Evolutionary conservation across 2,329 filamentous ascomycete genomes (phyloP).

Genomic region (Graphilbum sp.): DNA sequence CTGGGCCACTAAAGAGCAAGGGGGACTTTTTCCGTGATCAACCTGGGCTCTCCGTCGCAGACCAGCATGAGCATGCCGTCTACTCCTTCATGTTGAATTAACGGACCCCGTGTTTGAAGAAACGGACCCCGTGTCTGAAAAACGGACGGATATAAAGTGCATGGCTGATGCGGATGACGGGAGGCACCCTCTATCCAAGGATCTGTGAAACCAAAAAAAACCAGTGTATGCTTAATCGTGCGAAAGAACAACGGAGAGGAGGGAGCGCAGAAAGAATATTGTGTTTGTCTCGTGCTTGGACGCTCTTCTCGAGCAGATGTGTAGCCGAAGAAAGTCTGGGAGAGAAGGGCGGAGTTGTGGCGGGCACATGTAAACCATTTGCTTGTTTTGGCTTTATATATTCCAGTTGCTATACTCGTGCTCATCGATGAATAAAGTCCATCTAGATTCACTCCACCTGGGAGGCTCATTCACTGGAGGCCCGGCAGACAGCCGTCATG

Average conservation of each 20-base stretch:
- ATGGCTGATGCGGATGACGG: not conserved
- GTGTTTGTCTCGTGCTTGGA: not conserved
- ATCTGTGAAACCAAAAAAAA: not conserved
- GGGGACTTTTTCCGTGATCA: too few species aligned
- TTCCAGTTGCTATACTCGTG: not conserved
- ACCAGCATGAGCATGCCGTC: not conserved
- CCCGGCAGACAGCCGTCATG: too few species aligned
- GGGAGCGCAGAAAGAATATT: too few species aligned
- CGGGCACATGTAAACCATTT: slow-evolving; percentile 5
- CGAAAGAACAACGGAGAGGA: too few species aligned
- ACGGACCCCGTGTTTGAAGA: too few species aligned
- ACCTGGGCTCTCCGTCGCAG: too few species aligned
- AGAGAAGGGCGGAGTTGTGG: slow-evolving; percentile 3
- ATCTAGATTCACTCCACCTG: too few species aligned
- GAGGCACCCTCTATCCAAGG: not conserved
- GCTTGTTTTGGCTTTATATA: not conserved
- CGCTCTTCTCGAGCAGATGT: too few species aligned
- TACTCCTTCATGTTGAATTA: too few species aligned
- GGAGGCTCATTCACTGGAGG: too few species aligned
- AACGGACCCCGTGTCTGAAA: too few species aligned
- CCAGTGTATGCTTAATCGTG: too few species aligned
- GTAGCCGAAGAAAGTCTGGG: not conserved
- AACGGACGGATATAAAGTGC: not conserved
- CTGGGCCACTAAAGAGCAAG: slow-evolving; percentile 14
- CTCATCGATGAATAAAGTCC: not conserved